These are phyloP conservation scores for Ceratocystis smalleyi DNA, from an alignment of 2,329 filamentous ascomycete species.

Conservation along the genomic window DNA sequence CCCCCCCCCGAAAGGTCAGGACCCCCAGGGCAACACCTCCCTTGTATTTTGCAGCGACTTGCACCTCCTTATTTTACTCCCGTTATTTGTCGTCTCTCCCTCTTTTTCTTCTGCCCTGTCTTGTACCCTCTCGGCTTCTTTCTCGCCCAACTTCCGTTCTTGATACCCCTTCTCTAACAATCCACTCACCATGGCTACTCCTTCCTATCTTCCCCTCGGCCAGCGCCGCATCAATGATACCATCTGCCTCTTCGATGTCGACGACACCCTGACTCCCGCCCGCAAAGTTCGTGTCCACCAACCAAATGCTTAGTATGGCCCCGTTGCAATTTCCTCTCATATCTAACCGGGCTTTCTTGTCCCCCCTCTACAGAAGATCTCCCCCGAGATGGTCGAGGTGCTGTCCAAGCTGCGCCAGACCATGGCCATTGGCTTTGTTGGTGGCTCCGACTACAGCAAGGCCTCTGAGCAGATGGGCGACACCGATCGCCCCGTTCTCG, in stretches of 20 bases:
- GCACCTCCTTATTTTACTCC: slow-evolving; percentile 12
- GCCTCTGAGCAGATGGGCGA: slow-evolving; percentile 89
- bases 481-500: slow-evolving; percentile 50
- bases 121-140: neutral
- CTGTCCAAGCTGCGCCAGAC: slow-evolving; percentile 71
- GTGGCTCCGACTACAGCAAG: slow-evolving; percentile 80
- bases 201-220: slow-evolving; percentile 56
- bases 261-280: slow-evolving; percentile 75
- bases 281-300: slow-evolving; percentile 44
- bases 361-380: slow-evolving; percentile 37
- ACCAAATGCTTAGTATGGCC: neutral
- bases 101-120: slow-evolving; percentile 1
- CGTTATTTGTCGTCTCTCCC: neutral
- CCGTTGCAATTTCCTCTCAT: neutral
- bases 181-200: slow-evolving; percentile 26
- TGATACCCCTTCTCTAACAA: slow-evolving; percentile 6
- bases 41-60: neutral
- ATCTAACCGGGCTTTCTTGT: slow-evolving; percentile 5
- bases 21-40: neutral
- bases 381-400: slow-evolving; percentile 67
- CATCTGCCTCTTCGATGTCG: slow-evolving; percentile 90
- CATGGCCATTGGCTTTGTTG: slow-evolving; percentile 80
- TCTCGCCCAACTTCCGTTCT: slow-evolving; percentile 5
- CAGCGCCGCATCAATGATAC: slow-evolving; percentile 83
- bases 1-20: neutral